Conservation (phyloP, 176 grass and related monocot species). For the Eragrostis nindensis region DNA sequence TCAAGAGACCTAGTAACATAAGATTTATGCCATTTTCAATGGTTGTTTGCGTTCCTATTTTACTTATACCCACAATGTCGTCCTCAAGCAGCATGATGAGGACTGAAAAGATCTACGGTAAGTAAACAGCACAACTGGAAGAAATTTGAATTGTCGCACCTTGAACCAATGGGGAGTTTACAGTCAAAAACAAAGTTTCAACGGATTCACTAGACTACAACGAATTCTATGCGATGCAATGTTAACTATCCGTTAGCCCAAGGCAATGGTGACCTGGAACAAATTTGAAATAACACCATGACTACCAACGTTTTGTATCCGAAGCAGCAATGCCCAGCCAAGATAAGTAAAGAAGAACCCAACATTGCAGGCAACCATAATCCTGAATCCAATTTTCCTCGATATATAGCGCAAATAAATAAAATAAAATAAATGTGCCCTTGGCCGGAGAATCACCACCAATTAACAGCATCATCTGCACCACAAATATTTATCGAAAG, state of each 20-base stretch:
- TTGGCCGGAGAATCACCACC: too few species aligned
- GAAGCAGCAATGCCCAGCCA: too few species aligned
- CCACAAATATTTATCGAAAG: constrained; percentile 8
- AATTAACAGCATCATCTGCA: too few species aligned
- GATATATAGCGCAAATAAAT: background rate
- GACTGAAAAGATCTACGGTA: background rate
- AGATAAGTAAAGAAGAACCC: background rate
- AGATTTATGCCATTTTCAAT: background rate
- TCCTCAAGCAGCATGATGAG: background rate
- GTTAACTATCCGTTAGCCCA: background rate
- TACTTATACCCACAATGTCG: background rate
- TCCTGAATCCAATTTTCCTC: background rate
- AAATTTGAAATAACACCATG: constrained; percentile 17
- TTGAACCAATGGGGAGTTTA: background rate
- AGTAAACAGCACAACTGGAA: background rate
- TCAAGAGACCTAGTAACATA: background rate
- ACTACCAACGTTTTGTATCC: too few species aligned
- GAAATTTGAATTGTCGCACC: constrained; percentile 2
- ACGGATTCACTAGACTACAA: background rate
- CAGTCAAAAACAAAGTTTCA: background rate
- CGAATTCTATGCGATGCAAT: background rate
- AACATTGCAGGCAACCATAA: background rate
- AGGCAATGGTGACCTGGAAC: background rate
- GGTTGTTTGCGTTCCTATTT: background rate
- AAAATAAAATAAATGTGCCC: background rate